Conservation (phyloP, 2,329 filamentous ascomycete species). For the Cladophialophora carrionii region DNA sequence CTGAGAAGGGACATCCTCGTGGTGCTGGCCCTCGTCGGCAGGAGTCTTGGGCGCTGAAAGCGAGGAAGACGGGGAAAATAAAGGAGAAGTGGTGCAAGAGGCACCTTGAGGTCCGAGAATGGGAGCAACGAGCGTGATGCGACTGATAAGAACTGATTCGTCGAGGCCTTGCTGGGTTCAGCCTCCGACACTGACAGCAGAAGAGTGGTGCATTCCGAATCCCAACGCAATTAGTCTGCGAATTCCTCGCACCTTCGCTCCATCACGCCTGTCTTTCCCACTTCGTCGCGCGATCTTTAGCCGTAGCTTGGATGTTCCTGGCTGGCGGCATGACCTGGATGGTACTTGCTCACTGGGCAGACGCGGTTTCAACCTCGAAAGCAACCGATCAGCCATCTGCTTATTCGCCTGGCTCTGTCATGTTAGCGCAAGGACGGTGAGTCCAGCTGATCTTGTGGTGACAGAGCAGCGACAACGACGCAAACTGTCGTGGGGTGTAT, state of each 20-base stretch:
- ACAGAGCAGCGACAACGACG: not conserved
- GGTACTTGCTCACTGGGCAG: not conserved
- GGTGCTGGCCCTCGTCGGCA: not conserved
- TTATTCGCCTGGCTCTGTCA: not conserved
- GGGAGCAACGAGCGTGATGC: conserved; percentile 1
- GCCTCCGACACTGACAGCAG: not conserved
- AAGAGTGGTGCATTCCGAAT: conserved; percentile 4
- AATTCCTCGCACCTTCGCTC: not conserved
- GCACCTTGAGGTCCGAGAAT: not conserved
- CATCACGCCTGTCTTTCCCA: not conserved
- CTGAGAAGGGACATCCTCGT: conserved; percentile 26
- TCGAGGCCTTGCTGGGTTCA: not conserved
- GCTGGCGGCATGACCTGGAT: conserved; percentile 4
- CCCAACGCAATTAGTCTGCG: not conserved
- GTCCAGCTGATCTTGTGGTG: conserved; percentile 15
- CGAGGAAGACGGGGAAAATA: not conserved
- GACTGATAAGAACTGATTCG: conserved; percentile 8
- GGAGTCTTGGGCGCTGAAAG: not conserved
- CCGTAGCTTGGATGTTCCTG: not conserved
- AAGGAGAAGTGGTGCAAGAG: conserved; percentile 1
- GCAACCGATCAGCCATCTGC: not conserved
- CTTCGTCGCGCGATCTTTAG: not conserved
- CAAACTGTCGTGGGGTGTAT: conserved; percentile 5
- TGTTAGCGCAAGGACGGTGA: conserved; percentile 10
- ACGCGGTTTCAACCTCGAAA: not conserved